phyloP scores from a whole-genome alignment of 129 eudicot genomes.

The Erigeron canadensis region DNA sequence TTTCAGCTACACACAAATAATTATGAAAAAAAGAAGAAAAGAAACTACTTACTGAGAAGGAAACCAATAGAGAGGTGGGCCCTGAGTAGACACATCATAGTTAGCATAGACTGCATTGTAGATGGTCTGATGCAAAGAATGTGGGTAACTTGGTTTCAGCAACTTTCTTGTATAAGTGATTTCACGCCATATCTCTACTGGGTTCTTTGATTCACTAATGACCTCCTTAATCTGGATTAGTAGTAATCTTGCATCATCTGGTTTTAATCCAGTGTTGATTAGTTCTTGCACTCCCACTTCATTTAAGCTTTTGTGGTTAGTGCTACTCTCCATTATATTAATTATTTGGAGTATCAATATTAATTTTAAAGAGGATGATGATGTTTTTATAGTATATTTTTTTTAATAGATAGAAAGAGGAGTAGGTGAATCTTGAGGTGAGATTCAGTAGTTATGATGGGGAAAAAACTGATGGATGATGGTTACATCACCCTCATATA shows the following conservation, averaged over 20 bases:
- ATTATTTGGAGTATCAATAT: not conserved
- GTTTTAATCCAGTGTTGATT: conserved; percentile 40
- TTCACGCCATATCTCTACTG: conserved; percentile 64
- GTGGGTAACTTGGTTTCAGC: conserved; percentile 70
- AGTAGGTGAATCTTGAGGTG: no score
- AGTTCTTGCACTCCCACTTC: conserved; percentile 52
- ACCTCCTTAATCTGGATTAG: conserved; percentile 38
- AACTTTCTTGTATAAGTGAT: conserved; percentile 45
- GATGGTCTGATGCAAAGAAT: conserved; percentile 62
- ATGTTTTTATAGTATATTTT: no score
- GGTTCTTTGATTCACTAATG: conserved; percentile 19
- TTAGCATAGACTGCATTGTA: conserved; percentile 68
- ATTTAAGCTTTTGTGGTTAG: conserved; percentile 19
- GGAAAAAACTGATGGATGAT: no score
- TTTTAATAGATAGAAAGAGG: no score
- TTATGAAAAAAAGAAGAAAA: not conserved
- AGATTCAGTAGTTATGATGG: no score
- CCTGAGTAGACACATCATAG: conserved; percentile 55
- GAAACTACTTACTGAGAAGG: conserved; percentile 55
- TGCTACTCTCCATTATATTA: conserved; percentile 6
- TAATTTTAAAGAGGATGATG: no score
- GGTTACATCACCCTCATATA: no score
- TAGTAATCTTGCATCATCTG: conserved; percentile 47
- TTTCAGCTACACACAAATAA: not conserved
- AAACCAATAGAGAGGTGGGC: conserved; percentile 88